Conservation (phyloP, 2,329 filamentous ascomycete genomes). For the Claviceps spartinae region DNA sequence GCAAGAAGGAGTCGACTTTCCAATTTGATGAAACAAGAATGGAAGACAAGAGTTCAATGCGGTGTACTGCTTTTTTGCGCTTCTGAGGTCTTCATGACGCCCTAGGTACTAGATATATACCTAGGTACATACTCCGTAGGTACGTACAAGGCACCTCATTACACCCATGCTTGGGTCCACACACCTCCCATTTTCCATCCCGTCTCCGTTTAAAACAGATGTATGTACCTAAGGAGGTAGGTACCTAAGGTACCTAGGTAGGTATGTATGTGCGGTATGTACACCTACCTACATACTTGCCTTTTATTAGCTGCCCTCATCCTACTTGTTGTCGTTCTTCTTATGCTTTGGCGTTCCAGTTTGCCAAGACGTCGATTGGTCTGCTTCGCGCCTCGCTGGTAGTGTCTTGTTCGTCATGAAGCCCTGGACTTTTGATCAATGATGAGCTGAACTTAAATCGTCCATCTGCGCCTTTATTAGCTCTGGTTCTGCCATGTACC, state of each 20-base stretch:
- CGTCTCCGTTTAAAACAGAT: neutral
- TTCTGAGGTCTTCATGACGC: no score
- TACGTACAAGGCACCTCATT: no score
- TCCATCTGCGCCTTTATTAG: conserved; percentile 3
- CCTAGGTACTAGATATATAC: no score
- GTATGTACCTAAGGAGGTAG: neutral
- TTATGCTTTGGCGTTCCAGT: neutral
- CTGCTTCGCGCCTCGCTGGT: neutral
- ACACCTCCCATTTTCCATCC: neutral
- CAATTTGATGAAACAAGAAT: no score
- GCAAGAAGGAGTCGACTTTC: no score
- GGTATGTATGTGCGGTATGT: no score
- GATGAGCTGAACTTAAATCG: conserved; percentile 4
- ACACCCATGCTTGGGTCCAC: neutral
- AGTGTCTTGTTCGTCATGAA: conserved; percentile 1
- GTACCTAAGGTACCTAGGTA: no score
- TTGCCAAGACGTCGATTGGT: neutral
- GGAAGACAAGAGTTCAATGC: no score
- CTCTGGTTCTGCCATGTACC: conserved; percentile 20
- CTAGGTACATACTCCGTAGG: no score
- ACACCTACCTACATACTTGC: neutral
- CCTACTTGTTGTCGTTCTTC: neutral
- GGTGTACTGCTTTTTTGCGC: no score
- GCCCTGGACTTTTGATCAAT: conserved; percentile 1
- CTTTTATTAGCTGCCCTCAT: neutral